phyloP scores from a whole-genome alignment of 2,329 filamentous ascomycete species.

The Lasiodiplodia theobromae region DNA sequence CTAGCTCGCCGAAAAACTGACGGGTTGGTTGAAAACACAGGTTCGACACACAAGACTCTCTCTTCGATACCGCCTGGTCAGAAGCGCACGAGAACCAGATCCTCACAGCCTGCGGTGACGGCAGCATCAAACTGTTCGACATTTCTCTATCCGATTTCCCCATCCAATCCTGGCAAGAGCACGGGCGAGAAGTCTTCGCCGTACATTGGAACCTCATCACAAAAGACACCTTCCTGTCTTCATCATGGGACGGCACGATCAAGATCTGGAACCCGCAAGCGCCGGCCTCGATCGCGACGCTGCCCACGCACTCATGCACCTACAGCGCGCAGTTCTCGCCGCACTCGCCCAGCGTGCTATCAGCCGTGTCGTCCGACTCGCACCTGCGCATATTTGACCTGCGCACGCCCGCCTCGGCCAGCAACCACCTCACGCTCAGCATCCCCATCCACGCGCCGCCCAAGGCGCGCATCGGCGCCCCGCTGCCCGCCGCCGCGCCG shows the following conservation, averaged over 20 bases:
- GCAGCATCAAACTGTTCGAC: slow-evolving; percentile 94
- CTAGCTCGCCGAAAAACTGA: not conserved
- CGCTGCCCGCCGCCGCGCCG: slow-evolving; percentile 53
- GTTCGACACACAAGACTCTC: slow-evolving; percentile 95
- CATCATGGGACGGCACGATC: slow-evolving; percentile 94
- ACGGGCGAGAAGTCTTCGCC: slow-evolving; percentile 90
- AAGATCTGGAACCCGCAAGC: slow-evolving; percentile 93
- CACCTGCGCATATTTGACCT: slow-evolving; percentile 92
- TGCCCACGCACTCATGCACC: slow-evolving; percentile 91
- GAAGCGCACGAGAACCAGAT: slow-evolving; percentile 97
- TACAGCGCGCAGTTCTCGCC: slow-evolving; percentile 93
- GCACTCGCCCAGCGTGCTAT: slow-evolving; percentile 83
- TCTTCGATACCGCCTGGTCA: slow-evolving; percentile 95
- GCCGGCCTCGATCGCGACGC: slow-evolving; percentile 76
- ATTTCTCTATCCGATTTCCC: slow-evolving; percentile 82
- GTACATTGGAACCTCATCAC: slow-evolving; percentile 91
- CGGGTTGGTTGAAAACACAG: slow-evolving; percentile 52
- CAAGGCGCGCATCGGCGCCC: slow-evolving; percentile 56
- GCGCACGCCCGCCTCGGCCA: slow-evolving; percentile 81
- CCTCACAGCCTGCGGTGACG: slow-evolving; percentile 87
- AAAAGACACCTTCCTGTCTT: slow-evolving; percentile 89
- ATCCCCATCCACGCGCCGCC: slow-evolving; percentile 82
- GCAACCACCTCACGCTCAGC: slow-evolving; percentile 83
- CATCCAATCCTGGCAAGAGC: slow-evolving; percentile 90
- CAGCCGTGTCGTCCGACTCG: slow-evolving; percentile 87